Base-by-base conservation (phyloP, 192 early-diverging fungal species). In the Phycomyces blakesleeanus region DNA sequence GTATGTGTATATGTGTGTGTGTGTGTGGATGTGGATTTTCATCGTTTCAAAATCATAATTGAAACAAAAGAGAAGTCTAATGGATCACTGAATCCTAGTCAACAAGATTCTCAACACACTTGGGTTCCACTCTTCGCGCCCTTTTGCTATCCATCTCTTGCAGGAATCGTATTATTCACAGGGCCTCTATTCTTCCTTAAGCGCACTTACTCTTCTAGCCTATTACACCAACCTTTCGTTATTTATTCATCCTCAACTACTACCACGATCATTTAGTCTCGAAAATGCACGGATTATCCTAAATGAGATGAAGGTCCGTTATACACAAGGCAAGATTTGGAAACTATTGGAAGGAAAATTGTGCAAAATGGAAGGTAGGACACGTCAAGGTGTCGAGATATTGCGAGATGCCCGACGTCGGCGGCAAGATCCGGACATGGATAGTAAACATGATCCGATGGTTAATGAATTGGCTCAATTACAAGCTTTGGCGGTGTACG, bases 281-380 rank as follows among this genome's bases (percentile, higher is more conserved):
- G 51, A 34, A 22, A 64, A 65, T 38, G 63, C 63, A 1, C 56
- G 69, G 10, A 20, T 15, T 10, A 60, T 71, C 22, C 16, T 71
- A 4, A 56, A 71, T 47, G 51, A 63, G 24, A 71, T 65, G 50
- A 71, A 71, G 26, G 25, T 12, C 2, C 59, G 55, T 39, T 71
- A 60, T n/a, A 62, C 63, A 2, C 37, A 60, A 26, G 69, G 69
- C 22, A 59, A 53, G 24, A 59, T 71, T 26, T 63, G 69, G 61
- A 71, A 64, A 52, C 26, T 71, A 24, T 20, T 71, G 22, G 69
- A 71, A n/a, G 69, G 69, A 0, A 71, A 71, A 37, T 53, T 71
- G 15, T 71, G 51, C 14, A 58, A 55, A 21, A 59, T 71, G 51
- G 69, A 71, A 51, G 69, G 69, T 7, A 55, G 59, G 25, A 49